Evolutionary conservation across 2,329 filamentous ascomycete species (phyloP), one percentile per base, ranked within the genome.

Genomic region (Trichothecium roseum): DNA sequence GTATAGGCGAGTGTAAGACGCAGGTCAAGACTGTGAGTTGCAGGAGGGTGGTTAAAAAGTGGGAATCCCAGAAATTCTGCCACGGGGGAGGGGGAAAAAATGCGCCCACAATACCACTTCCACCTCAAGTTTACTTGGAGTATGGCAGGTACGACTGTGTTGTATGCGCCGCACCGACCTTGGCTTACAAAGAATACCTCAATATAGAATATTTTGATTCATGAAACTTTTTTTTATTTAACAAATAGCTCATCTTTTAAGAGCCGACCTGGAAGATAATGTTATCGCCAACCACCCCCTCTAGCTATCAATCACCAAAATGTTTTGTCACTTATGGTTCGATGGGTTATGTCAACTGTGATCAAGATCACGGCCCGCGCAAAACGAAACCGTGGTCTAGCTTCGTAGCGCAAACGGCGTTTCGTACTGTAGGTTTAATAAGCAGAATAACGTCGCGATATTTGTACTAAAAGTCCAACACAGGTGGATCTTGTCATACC

Each of bases 351-450:
- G 64, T 89, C 30, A 77, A 94, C 53, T n/a, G n/a, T n/a, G n/a
- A n/a, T n/a, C 68, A 76, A 5, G 69, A 72, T 38, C 81, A 86
- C 48, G 69, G 74, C 20, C 81, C 86, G 2, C 66, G 63, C 5
- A 88, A 82, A 51, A 80, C 76, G 49, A 78, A 83, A 46, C 88
- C 86, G 3, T 94, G 89, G 68, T 69, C 74, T 1, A 68, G 75
- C 1, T 70, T 94, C 42, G 56, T 72, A 17, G 60, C 66, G 2
- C 76, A 83, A 35, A 67, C 69, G 27, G 86, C 83, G 51, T 64
- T 80, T 17, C 80, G 89, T 51, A 81, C 76, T 48, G 81, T 79
- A 53, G 37, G 51, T 40, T 13, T 6, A 4, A 9, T 8, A 18
- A n/a, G 33, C 12, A 13, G 13, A 18, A 10, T 16, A 5, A 34